Conservation (phyloP, 2,329 filamentous ascomycete species). For the Helminthosporium solani region DNA sequence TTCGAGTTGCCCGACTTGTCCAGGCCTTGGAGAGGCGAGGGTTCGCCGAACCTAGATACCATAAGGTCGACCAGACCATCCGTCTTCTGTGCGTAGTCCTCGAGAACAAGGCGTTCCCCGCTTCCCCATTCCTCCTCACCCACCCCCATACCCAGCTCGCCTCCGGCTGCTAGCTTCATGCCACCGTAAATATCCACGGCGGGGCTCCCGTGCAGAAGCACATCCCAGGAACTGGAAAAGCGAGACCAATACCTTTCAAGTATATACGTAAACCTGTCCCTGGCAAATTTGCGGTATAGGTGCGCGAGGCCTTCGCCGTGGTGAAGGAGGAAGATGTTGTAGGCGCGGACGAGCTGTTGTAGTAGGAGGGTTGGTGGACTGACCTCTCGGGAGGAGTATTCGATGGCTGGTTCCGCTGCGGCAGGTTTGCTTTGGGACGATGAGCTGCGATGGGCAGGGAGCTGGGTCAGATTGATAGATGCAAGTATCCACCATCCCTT, state of each 20-base stretch:
- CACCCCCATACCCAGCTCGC: constrained; percentile 89
- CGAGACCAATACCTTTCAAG: constrained; percentile 80
- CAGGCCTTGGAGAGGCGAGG: constrained; percentile 33
- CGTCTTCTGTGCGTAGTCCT: constrained; percentile 77
- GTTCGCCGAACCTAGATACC: constrained; percentile 79
- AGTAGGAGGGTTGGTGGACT: constrained; percentile 77
- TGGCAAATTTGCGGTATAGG: constrained; percentile 65
- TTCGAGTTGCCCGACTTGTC: constrained; percentile 30
- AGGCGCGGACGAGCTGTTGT: constrained; percentile 78
- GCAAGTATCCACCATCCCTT: constrained; percentile 93
- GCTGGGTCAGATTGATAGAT: constrained; percentile 79
- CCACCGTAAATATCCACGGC: constrained; percentile 75
- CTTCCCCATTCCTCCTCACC: constrained; percentile 95
- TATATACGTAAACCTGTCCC: constrained; percentile 69
- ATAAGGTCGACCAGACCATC: constrained; percentile 85
- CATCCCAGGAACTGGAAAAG: constrained; percentile 72
- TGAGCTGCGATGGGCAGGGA: constrained; percentile 53
- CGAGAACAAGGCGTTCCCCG: constrained; percentile 87
- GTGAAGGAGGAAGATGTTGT: constrained; percentile 82
- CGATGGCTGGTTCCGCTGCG: constrained; percentile 50
- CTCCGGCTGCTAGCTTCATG: constrained; percentile 83
- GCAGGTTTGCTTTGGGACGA: constrained; percentile 13
- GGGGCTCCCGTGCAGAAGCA: constrained; percentile 87
- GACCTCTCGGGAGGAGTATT: constrained; percentile 89
- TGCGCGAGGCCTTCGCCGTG: constrained; percentile 74